Percentiles rank a stretch among this genome's conserved stretches.
phyloP scores from a whole-genome alignment of 768 basidiomycete species.

The Naganishia vishniacii region DNA sequence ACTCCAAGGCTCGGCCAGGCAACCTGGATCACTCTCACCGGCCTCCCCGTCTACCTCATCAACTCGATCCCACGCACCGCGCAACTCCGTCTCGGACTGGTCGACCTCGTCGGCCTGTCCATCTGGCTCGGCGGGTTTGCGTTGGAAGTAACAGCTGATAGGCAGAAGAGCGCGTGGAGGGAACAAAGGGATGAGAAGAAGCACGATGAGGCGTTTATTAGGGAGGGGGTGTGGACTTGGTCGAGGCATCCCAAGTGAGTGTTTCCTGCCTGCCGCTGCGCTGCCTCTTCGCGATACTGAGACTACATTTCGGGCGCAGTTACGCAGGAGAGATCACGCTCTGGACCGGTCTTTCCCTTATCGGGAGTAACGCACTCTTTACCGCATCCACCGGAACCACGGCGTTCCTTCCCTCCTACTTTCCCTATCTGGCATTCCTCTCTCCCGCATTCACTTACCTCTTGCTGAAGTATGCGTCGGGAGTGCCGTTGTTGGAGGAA shows the following conservation, averaged over 20 bases:
- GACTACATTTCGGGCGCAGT: too few relatives aligned
- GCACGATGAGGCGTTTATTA: conserved; percentile 68
- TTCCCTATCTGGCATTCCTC: conserved; percentile 51
- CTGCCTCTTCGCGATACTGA: too few relatives aligned
- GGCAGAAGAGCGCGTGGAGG: conserved; percentile 64
- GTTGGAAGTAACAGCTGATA: conserved; percentile 62
- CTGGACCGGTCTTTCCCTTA: conserved; percentile 63
- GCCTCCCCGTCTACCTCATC: conserved; percentile 61
- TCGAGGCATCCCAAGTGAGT: conserved; percentile 69
- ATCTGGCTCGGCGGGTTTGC: conserved; percentile 59
- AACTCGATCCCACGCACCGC: conserved; percentile 56
- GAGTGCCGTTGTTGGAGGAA: conserved; percentile 65
- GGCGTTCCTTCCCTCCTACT: conserved; percentile 48
- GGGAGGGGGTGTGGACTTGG: conserved; percentile 61
- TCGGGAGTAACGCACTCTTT: conserved; percentile 56
- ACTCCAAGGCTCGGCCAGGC: conserved; percentile 42
- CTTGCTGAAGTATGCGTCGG: conserved; percentile 57
- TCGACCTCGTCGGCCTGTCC: conserved; percentile 57
- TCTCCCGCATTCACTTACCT: conserved; percentile 65
- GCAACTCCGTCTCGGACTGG: conserved; percentile 56
- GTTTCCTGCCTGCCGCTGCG: too few relatives aligned
- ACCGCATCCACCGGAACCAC: conserved; percentile 36
- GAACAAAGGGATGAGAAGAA: conserved; percentile 58
- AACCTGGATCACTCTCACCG: conserved; percentile 64
- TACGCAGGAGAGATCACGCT: conserved; percentile 68